Base-by-base conservation (phyloP, 2,329 filamentous ascomycete species). In the Aureobasidium sp. region DNA sequence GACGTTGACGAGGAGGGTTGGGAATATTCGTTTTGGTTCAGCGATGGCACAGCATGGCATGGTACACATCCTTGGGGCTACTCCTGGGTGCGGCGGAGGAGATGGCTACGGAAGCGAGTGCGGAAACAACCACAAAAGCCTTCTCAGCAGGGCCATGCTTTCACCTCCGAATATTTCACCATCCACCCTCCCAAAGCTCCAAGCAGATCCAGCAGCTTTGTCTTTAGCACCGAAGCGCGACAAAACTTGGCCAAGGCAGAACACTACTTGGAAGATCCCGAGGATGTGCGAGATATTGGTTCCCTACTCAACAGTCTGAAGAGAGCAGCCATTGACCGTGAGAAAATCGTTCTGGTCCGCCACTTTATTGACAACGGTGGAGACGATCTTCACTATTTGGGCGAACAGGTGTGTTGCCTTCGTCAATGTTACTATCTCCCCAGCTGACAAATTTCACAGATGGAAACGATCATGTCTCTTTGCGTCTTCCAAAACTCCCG, bases 21-120 rank as follows among this genome's bases (percentile, higher is more conserved):
- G 94, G 88, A 96, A 72, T 99, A 99, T 75, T 94, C 90, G 17
- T 91, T 97, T 72, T 87, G 89, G 67, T 99, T 97, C 71, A 73
- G 74, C 34, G 65, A 79, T 80, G 69, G 69, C 53, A 66, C 76
- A 62, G 72, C 75, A 8, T 99, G 94, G 94, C 94, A 99, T 74
- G 87, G 87, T 3, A 89, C 89, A 20, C 85, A 88, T 71, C 88
- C 85, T 29, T 97, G 93, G 92, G 96, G 91, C 75, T 93, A 92
- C 73, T 96, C 91, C 1, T 99, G 93, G 71, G 94, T 97, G n/a
- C 83, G 94, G 39, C 81, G 94, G 67, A 83, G 94, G 65, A 85
- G 90, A 25, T 99, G 94, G 94, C 85, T 93, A 61, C 82, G 94
- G 47, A 88, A 90, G 73, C 82, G 94, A 37, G 82, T 88, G 58